These are phyloP conservation scores for Prototheca wickerhamii DNA, from an alignment of 163 green algal species.

Conservation along the genomic window DNA sequence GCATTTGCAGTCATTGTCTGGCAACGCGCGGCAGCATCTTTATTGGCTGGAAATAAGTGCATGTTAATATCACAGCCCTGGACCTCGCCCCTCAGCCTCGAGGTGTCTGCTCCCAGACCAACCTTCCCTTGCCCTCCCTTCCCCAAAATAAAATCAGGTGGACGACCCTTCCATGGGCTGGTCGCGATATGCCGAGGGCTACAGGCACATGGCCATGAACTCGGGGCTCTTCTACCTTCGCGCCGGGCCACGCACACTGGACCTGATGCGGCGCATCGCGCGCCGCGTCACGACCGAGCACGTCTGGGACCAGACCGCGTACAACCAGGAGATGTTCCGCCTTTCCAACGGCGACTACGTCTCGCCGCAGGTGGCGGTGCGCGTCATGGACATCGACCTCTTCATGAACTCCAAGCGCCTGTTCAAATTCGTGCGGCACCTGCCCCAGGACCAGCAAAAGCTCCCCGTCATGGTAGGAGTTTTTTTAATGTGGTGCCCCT, in stretches of 20 bases:
- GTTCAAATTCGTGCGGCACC: constrained; percentile 67
- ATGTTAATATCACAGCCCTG: too few relatives aligned
- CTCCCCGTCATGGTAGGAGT: constrained; percentile 53
- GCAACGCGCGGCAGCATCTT: too few relatives aligned
- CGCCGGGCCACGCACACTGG: constrained; percentile 57
- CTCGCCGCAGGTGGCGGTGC: constrained; percentile 43
- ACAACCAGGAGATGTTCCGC: constrained; percentile 87
- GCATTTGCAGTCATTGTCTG: not conserved
- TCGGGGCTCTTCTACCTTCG: constrained; percentile 78
- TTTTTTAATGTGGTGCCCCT: not conserved
- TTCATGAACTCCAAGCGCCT: constrained; percentile 53
- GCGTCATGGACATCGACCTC: constrained; percentile 32
- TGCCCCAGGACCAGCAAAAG: constrained; percentile 26
- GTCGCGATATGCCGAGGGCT: constrained; percentile 63
- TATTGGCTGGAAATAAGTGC: too few relatives aligned
- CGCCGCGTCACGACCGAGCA: constrained; percentile 52
- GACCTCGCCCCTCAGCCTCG: too few relatives aligned
- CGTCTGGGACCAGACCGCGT: constrained; percentile 80
- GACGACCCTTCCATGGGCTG: constrained; percentile 80
- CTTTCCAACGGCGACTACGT: constrained; percentile 62
- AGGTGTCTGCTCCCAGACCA: too few relatives aligned
- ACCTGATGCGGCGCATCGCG: constrained; percentile 62
- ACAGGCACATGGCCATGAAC: constrained; percentile 65
- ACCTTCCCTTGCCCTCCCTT: not conserved
- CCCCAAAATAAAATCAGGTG: constrained; percentile 6